Evolutionary conservation across 495 filamentous ascomycete genomes (phyloP).

Genomic region (Sabuloglossum arenarium): DNA sequence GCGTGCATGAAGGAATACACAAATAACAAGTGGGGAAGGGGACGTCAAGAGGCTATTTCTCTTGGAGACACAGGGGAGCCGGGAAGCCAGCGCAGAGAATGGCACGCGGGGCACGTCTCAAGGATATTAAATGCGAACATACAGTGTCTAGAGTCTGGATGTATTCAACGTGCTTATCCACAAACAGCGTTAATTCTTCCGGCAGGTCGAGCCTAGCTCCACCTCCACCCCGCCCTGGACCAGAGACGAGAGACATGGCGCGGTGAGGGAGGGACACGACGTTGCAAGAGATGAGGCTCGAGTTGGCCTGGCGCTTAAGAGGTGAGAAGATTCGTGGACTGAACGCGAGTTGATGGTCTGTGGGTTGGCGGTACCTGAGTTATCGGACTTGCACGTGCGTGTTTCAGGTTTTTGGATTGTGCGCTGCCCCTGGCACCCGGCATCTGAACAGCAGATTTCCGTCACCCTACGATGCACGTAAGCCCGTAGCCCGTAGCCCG

Average conservation of each 20-base stretch:
- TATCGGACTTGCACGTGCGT: no score
- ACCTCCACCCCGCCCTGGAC: constrained; percentile 32
- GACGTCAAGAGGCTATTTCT: constrained; percentile 1
- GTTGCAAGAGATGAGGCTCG: neutral
- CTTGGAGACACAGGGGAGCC: neutral
- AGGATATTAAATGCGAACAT: constrained; percentile 16
- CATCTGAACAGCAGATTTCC: no score
- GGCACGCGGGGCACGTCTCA: neutral
- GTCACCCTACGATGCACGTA: no score
- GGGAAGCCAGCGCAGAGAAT: neutral
- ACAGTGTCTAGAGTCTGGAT: constrained; percentile 84
- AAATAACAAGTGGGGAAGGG: neutral
- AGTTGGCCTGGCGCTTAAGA: neutral
- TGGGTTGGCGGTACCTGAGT: no score
- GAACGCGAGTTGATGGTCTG: no score
- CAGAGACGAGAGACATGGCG: constrained; percentile 39
- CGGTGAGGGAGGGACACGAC: neutral
- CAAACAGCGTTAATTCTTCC: constrained; percentile 39
- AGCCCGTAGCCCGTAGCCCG: no score
- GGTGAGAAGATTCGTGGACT: no score
- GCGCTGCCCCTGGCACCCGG: no score
- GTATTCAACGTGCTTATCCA: constrained; percentile 72
- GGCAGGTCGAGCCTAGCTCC: constrained; percentile 21
- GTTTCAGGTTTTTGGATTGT: no score
- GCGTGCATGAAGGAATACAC: no score